A percentile compares a stretch with the other conserved stretches of the same genome.
Conservation (phyloP, 1,284 basidiomycete species). For the Polyporus tsugae region DNA sequence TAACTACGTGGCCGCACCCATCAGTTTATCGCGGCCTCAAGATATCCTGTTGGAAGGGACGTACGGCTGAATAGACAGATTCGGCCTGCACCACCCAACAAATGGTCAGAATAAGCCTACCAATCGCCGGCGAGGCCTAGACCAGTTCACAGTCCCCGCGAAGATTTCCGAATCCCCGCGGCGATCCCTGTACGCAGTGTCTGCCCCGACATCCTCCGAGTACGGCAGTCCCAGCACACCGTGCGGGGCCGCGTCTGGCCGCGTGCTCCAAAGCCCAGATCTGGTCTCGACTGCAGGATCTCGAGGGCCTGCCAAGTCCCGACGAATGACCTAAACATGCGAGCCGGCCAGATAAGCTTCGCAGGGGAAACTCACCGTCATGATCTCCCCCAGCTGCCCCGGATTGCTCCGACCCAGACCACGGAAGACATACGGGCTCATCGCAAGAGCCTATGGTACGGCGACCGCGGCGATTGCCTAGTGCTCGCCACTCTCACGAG, state of each 20-base stretch:
- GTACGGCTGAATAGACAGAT: neutral
- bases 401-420: neutral
- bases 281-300: neutral
- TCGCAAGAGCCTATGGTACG: neutral
- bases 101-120: neutral
- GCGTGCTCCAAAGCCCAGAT: neutral
- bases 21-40: neutral
- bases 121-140: neutral
- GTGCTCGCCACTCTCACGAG: neutral
- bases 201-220: neutral
- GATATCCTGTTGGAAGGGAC: neutral
- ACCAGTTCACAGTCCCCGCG: neutral
- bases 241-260: neutral
- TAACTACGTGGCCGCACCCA: neutral
- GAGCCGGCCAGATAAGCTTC: slow-evolving; percentile 4
- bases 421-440: neutral
- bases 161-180: neutral
- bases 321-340: neutral
- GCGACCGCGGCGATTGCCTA: slow-evolving; percentile 1
- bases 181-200: neutral
- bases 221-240: neutral
- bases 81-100: neutral
- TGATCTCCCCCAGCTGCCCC: neutral
- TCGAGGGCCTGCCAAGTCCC: neutral
- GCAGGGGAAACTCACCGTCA: neutral